Evolutionary conservation across 371 early-diverging fungal genomes (phyloP).

Genomic region (Cokeromyces recurvatus): DNA sequence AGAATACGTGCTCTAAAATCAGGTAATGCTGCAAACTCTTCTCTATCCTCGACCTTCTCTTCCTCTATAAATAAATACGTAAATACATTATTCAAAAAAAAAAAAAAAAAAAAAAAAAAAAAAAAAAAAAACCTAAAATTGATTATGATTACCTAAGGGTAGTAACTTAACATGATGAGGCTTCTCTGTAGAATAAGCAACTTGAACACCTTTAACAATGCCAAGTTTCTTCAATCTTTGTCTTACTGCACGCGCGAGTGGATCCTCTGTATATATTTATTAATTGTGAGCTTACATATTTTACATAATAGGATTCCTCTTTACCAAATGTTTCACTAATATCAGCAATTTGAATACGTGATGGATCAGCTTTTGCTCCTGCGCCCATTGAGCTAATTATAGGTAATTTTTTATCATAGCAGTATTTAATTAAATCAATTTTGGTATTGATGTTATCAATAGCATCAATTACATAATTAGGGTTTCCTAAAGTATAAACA

Average conservation of each 20-base stretch:
- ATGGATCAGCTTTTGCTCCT: constrained; percentile 92
- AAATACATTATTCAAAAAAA: too few species aligned
- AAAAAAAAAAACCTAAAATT: too few species aligned
- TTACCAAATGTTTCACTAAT: constrained; percentile 87
- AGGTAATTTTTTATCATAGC: constrained; percentile 62
- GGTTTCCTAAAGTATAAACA: constrained; percentile 51
- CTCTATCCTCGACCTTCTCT: constrained; percentile 72
- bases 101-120: too few species aligned
- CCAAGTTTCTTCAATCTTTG: constrained; percentile 64
- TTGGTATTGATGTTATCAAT: constrained; percentile 96
- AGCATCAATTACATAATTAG: constrained; percentile 83
- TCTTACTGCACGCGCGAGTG: constrained; percentile 83
- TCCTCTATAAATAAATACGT: constrained; percentile 52
- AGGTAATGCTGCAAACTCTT: constrained; percentile 86
- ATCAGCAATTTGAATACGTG: constrained; percentile 91
- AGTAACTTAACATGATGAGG: constrained; percentile 77
- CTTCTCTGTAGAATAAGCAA: constrained; percentile 92
- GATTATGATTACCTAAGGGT: constrained; percentile 52
- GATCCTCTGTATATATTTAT: constrained; percentile 70
- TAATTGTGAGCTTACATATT: background rate
- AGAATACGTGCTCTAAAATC: constrained; percentile 84
- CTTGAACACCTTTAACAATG: constrained; percentile 72
- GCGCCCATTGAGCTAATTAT: constrained; percentile 94
- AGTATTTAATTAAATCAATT: constrained; percentile 81
- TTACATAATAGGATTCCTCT: background rate